A percentile compares a stretch with the other conserved stretches of the same genome.
Evolutionary conservation across 2,329 filamentous ascomycete genomes (phyloP).

Genomic region (Talaromyces sp.): DNA sequence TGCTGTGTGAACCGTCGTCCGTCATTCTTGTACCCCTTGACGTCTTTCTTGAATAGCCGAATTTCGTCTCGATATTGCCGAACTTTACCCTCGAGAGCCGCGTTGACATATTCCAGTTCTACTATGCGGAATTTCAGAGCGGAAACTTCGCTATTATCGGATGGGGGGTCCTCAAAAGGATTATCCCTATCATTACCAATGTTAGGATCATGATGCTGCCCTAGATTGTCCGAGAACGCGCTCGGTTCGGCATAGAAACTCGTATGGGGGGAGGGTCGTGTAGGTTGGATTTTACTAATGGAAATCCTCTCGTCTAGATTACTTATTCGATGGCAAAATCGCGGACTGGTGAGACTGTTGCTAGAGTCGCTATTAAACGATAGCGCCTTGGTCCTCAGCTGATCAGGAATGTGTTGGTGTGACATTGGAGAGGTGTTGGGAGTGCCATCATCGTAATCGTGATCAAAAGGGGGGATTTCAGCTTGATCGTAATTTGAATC

Average conservation of each 20-base stretch:
- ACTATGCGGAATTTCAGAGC: slow-evolving; percentile 14
- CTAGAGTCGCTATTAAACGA: neutral
- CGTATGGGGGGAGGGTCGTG: neutral
- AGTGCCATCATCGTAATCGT: neutral
- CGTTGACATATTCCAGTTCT: slow-evolving; percentile 30
- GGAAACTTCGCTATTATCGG: slow-evolving; percentile 6
- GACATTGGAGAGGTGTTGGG: neutral
- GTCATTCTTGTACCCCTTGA: slow-evolving; percentile 42
- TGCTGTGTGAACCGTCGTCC: slow-evolving; percentile 21
- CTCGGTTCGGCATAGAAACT: neutral
- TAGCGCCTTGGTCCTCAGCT: neutral
- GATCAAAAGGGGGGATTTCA: neutral
- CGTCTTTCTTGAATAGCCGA: slow-evolving; percentile 46
- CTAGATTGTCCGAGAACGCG: neutral
- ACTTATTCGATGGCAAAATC: neutral
- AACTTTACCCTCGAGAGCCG: slow-evolving; percentile 17
- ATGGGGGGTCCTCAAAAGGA: slow-evolving; percentile 1
- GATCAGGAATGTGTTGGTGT: neutral
- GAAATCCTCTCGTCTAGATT: neutral
- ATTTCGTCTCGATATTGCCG: slow-evolving; percentile 45
- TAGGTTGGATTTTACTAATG: neutral
- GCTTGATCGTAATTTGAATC: neutral
- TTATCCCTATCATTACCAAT: neutral
- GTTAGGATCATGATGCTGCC: neutral
- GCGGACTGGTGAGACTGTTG: neutral